These are phyloP conservation scores for Ephemerocybe angulata DNA, from an alignment of 768 basidiomycete genomes.

Conservation along the genomic window DNA sequence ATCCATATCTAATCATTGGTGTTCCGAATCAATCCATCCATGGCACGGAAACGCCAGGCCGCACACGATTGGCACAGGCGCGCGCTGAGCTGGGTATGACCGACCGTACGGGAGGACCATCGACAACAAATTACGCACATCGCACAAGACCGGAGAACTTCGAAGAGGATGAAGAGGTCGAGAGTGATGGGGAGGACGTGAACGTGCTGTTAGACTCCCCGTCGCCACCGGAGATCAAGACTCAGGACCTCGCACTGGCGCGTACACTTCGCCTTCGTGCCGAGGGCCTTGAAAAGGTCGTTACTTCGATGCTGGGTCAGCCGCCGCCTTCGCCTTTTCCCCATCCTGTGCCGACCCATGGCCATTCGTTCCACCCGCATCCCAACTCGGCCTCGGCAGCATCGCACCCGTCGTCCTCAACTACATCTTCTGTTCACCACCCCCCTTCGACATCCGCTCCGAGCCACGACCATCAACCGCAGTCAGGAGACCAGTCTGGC, in stretches of 20 bases:
- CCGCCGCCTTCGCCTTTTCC: conserved; percentile 45
- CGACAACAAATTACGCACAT: conserved; percentile 56
- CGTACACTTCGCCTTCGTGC: conserved; percentile 65
- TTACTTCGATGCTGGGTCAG: conserved; percentile 76
- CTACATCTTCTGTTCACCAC: no score
- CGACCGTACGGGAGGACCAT: conserved; percentile 69
- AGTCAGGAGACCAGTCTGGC: no score
- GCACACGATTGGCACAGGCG: conserved; percentile 68
- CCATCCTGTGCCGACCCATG: conserved; percentile 39
- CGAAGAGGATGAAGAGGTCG: conserved; percentile 67
- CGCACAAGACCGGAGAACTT: conserved; percentile 71
- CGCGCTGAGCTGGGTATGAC: conserved; percentile 85
- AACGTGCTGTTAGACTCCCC: no score
- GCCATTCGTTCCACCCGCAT: conserved; percentile 42
- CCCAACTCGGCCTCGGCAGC: neutral
- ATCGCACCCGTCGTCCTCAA: no score
- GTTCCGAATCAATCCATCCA: neutral
- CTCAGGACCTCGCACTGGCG: conserved; percentile 62
- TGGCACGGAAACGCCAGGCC: no score
- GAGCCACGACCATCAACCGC: no score
- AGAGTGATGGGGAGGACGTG: conserved; percentile 61
- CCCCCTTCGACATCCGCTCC: no score
- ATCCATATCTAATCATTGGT: neutral
- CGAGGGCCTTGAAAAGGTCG: conserved; percentile 79
- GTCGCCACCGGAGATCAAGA: no score